Conservation (phyloP, 768 basidiomycete species). For the Podaxis carcinomalis region DNA sequence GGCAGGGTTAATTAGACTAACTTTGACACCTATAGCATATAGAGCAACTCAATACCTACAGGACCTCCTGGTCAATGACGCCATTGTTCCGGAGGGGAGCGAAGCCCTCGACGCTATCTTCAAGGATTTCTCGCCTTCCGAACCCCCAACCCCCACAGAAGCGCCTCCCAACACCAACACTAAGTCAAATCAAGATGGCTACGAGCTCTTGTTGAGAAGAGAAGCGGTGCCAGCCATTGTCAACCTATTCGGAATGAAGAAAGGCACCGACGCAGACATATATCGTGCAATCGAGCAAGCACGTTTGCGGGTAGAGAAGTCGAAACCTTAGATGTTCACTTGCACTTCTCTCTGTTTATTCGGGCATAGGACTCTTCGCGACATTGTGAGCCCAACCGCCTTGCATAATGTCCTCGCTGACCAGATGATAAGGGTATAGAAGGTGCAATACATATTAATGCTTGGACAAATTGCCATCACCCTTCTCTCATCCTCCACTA, state of each 20-base stretch:
- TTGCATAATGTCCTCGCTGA: neutral
- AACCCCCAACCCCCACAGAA: neutral
- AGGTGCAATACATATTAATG: neutral
- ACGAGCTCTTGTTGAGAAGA: constrained; percentile 42
- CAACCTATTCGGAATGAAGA: constrained; percentile 39
- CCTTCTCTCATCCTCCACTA: neutral
- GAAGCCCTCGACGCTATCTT: constrained; percentile 57
- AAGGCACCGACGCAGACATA: constrained; percentile 44
- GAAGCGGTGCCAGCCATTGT: constrained; percentile 52
- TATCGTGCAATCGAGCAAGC: constrained; percentile 66
- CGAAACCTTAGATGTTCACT: neutral
- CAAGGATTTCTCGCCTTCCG: constrained; percentile 16
- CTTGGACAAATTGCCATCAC: neutral
- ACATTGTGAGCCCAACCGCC: neutral
- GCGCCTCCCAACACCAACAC: constrained; percentile 9
- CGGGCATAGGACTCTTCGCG: neutral
- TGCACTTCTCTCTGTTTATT: neutral
- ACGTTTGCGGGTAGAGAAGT: constrained; percentile 25
- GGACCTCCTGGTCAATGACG: constrained; percentile 48
- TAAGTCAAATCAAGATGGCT: constrained; percentile 11
- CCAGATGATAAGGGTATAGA: neutral
- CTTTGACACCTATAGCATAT: constrained; percentile 41
- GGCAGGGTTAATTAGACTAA: neutral
- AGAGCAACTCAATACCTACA: constrained; percentile 67
- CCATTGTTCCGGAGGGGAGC: constrained; percentile 54